Evolutionary conservation across 371 early-diverging fungal species (phyloP).

Genomic region (Massospora cicadina): DNA sequence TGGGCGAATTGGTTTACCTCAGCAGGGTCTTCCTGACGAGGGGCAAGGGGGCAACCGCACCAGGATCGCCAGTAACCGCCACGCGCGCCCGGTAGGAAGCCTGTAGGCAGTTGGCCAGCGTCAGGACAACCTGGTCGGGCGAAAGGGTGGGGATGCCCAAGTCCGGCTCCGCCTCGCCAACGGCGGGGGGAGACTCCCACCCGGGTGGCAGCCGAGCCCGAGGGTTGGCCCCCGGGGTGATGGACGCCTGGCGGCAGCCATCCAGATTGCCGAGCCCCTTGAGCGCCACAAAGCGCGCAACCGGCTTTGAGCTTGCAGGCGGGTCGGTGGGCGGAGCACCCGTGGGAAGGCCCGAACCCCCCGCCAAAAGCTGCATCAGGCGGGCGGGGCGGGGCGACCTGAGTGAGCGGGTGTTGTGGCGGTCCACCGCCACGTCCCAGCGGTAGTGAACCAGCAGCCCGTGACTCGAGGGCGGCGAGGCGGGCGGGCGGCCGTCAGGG

Average conservation of each 20-base stretch:
- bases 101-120: background rate
- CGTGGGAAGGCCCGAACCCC: background rate
- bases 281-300: background rate
- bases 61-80: background rate
- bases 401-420: background rate
- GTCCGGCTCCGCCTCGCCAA: background rate
- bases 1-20: background rate
- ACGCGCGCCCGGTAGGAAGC: background rate
- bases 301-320: background rate
- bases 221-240: too few relatives aligned
- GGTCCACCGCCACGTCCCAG: background rate
- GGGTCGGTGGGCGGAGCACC: background rate
- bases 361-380: background rate
- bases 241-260: too few relatives aligned
- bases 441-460: slow-evolving; percentile 4
- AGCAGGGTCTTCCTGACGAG: background rate
- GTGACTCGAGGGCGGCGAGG: background rate
- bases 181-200: background rate
- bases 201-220: too few relatives aligned
- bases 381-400: background rate
- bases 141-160: background rate
- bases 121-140: background rate
- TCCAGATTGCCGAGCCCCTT: slow-evolving; percentile 3
- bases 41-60: background rate
- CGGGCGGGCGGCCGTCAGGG: background rate